Evolutionary conservation across 2,329 filamentous ascomycete species (phyloP).

Genomic region (Tolypocladium ophioglossoides): DNA sequence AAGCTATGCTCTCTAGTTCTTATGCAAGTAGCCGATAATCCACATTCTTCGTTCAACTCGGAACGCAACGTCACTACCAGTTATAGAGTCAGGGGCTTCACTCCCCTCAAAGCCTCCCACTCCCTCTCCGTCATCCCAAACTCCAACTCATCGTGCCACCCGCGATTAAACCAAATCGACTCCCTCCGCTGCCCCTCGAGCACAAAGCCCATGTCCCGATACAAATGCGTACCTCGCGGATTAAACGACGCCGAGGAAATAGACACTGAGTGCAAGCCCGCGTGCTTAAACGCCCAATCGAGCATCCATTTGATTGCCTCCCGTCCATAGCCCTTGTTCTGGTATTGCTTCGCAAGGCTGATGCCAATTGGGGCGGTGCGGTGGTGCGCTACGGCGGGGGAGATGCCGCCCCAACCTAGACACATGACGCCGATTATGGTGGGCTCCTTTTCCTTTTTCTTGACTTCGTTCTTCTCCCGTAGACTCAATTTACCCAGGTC

Average conservation of each 20-base stretch:
- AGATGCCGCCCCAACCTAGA: slow-evolving; percentile 8
- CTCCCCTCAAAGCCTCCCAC: slow-evolving; percentile 15
- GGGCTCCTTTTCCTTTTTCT: neutral
- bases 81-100: neutral
- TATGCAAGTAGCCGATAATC: no score
- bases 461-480: slow-evolving; percentile 1
- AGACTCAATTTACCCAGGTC: neutral
- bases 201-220: slow-evolving; percentile 32
- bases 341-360: slow-evolving; percentile 20
- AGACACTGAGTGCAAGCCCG: slow-evolving; percentile 30
- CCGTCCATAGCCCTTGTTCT: slow-evolving; percentile 30
- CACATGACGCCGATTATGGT: slow-evolving; percentile 11
- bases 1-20: no score
- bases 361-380: slow-evolving; percentile 20
- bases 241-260: slow-evolving; percentile 32
- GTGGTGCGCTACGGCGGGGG: slow-evolving; percentile 6
- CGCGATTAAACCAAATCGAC: slow-evolving; percentile 23
- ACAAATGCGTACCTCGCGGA: slow-evolving; percentile 27
- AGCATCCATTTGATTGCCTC: slow-evolving; percentile 36
- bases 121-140: slow-evolving; percentile 27
- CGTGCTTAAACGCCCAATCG: slow-evolving; percentile 33
- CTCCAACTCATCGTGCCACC: slow-evolving; percentile 23
- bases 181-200: slow-evolving; percentile 27
- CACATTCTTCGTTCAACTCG: no score
- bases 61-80: no score